Evolutionary conservation across 495 filamentous ascomycete genomes (phyloP).

Genomic region (Margaritispora aquatica): DNA sequence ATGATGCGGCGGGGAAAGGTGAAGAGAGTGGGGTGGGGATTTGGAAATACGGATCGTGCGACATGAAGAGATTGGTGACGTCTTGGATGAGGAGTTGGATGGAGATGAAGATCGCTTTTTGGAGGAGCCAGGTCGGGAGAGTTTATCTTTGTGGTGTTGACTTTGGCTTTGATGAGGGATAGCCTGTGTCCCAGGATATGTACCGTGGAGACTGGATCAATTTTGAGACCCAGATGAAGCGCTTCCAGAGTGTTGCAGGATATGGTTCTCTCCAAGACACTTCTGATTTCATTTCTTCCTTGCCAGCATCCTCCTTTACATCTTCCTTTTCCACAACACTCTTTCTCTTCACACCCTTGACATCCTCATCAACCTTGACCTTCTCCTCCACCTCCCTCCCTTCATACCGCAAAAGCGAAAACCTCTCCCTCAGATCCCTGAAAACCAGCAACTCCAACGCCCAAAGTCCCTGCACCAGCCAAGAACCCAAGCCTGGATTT

Average conservation of each 20-base stretch:
- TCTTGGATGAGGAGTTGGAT: background rate
- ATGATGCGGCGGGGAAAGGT: background rate
- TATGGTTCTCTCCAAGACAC: background rate
- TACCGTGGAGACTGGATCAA: background rate
- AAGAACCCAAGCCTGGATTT: background rate
- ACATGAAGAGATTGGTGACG: background rate
- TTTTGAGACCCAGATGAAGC: background rate
- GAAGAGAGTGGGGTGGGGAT: background rate
- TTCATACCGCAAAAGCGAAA: background rate
- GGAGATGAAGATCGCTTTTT: background rate
- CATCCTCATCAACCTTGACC: background rate
- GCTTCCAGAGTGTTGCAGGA: background rate
- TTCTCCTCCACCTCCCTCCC: background rate
- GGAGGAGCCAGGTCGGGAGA: background rate
- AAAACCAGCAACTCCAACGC: conserved; percentile 1
- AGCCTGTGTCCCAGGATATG: background rate
- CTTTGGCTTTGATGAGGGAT: background rate
- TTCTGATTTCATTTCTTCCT: too few species aligned
- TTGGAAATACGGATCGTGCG: conserved; percentile 5
- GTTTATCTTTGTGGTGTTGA: background rate
- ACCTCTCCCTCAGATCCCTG: background rate
- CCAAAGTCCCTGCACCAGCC: conserved; percentile 1
- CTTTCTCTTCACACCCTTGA: too few species aligned
- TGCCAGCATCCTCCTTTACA: too few species aligned
- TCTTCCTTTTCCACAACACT: too few species aligned